Conservation (phyloP, 169 alveolate species). For the Cyclospora cayetanensis region DNA sequence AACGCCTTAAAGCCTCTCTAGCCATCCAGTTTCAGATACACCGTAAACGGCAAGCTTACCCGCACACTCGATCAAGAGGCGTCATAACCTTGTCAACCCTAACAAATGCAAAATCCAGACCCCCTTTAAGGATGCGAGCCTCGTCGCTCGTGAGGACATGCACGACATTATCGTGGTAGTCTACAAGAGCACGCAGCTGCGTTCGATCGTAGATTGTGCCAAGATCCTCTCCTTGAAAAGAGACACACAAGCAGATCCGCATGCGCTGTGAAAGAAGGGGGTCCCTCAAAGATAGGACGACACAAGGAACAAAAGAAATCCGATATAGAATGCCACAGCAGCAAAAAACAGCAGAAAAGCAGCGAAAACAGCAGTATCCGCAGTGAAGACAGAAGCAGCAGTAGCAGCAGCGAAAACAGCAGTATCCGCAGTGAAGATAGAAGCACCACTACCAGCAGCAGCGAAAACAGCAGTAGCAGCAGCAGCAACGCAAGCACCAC, state of each 20-base stretch:
- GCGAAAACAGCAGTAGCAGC: neutral
- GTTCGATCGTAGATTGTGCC: slow-evolving; percentile 61
- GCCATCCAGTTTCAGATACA: no score
- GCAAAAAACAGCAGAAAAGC: neutral
- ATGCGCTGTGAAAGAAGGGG: neutral
- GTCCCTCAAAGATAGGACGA: neutral
- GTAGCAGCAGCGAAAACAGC: neutral
- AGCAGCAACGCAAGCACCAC: neutral
- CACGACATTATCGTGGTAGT: slow-evolving; percentile 61
- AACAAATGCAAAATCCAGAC: slow-evolving; percentile 49
- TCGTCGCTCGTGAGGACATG: slow-evolving; percentile 68
- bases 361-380: neutral
- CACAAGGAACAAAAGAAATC: neutral
- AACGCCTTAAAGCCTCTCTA: no score
- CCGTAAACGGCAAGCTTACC: slow-evolving; percentile 32
- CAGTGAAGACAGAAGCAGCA: neutral
- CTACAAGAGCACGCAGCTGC: slow-evolving; percentile 65
- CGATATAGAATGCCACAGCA: no score
- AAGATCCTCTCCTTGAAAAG: slow-evolving; percentile 71
- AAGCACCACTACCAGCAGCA: neutral
- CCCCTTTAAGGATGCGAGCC: slow-evolving; percentile 69
- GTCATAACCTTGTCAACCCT: slow-evolving; percentile 63
- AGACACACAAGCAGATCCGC: neutral
- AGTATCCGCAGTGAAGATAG: neutral
- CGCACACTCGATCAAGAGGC: slow-evolving; percentile 65